Evolutionary conservation across 1,139 yeast genomes (phyloP).

Genomic region (Scheffersomyces illinoinensis): DNA sequence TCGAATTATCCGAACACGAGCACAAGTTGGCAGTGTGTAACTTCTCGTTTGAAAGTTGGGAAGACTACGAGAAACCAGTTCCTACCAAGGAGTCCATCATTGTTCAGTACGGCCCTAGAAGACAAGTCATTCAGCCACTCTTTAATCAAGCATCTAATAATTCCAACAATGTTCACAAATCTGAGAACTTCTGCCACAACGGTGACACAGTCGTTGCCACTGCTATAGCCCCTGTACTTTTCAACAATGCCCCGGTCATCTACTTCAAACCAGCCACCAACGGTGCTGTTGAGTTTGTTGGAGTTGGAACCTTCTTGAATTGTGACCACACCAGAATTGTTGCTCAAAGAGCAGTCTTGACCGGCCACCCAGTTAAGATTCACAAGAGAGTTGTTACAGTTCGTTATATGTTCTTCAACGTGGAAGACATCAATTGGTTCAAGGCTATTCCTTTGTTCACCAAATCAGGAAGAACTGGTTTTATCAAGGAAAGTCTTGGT

Average conservation of each 20-base stretch:
- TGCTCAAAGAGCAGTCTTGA: slow-evolving; percentile 84
- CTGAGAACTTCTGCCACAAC: slow-evolving; percentile 79
- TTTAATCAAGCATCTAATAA: slow-evolving; percentile 79
- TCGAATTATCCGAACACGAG: slow-evolving; percentile 80
- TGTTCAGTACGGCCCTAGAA: slow-evolving; percentile 91
- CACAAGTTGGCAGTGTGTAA: slow-evolving; percentile 83
- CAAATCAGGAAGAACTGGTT: slow-evolving; percentile 88
- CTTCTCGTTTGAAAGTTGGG: slow-evolving; percentile 83
- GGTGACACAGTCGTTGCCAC: slow-evolving; percentile 78
- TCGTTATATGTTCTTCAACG: slow-evolving; percentile 95
- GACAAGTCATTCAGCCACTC: slow-evolving; percentile 81
- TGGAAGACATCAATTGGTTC: slow-evolving; percentile 87
- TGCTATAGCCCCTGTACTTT: slow-evolving; percentile 84
- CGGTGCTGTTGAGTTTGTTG: slow-evolving; percentile 66
- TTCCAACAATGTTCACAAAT: slow-evolving; percentile 84
- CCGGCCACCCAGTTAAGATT: slow-evolving; percentile 95
- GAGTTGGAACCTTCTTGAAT: slow-evolving; percentile 87
- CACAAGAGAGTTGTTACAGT: slow-evolving; percentile 90
- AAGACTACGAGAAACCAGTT: slow-evolving; percentile 81
- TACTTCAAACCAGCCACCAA: slow-evolving; percentile 56
- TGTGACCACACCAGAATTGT: slow-evolving; percentile 82
- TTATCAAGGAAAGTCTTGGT: slow-evolving; percentile 92
- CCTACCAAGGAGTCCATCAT: slow-evolving; percentile 76
- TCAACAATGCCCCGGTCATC: slow-evolving; percentile 80
- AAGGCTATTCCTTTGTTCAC: slow-evolving; percentile 92